Conservation (phyloP, 148 eudicot species). For the Agrostemma githago region DNA sequence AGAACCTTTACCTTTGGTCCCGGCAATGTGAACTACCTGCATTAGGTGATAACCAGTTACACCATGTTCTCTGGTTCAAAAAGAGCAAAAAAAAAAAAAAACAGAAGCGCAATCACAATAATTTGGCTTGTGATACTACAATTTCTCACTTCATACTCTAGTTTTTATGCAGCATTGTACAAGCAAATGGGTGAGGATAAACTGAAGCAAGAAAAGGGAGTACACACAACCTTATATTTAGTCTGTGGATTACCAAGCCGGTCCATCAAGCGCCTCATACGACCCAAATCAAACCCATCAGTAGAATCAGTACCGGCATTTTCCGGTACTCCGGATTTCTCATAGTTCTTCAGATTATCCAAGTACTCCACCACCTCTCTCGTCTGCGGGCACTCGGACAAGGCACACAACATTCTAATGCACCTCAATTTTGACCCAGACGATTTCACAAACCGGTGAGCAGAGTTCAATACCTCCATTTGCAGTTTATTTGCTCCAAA, state of each 20-base stretch:
- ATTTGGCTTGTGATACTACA: not conserved
- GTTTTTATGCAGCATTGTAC: not conserved
- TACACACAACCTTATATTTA: constrained; percentile 60
- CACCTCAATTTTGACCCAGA: not conserved
- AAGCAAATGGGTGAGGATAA: not conserved
- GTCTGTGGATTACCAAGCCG: constrained; percentile 81
- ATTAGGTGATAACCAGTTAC: not conserved
- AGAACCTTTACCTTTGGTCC: constrained; percentile 98
- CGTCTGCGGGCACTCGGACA: constrained; percentile 20
- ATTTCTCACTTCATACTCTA: not conserved
- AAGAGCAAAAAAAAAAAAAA: not conserved
- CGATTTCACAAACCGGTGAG: not conserved
- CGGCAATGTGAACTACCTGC: constrained; percentile 90
- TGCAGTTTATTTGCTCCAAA: not conserved
- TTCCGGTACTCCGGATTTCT: constrained; percentile 71
- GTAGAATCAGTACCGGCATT: constrained; percentile 81
- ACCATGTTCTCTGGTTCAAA: not conserved
- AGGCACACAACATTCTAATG: constrained; percentile 16
- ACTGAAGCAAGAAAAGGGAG: constrained; percentile 3
- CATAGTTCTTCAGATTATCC: constrained; percentile 58
- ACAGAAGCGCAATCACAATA: not conserved
- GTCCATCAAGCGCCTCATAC: constrained; percentile 74
- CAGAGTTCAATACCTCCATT: constrained; percentile 16
- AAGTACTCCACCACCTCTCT: constrained; percentile 39
- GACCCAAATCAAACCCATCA: constrained; percentile 90